Evolutionary conservation across 2,329 filamentous ascomycete genomes (phyloP).

Genomic region (Fusarium tanahbumbuense): DNA sequence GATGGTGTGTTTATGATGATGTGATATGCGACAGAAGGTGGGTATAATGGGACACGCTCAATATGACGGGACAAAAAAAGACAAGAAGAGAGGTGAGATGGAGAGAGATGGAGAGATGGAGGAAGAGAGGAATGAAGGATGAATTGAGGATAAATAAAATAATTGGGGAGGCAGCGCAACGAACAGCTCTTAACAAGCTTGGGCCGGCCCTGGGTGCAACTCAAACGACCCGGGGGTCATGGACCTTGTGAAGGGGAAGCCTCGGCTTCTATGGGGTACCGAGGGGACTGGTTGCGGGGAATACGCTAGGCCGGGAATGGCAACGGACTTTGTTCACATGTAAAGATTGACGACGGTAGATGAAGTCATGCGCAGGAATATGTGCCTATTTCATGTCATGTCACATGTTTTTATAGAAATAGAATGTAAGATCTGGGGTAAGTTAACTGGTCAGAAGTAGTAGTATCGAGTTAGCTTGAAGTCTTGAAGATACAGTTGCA

Average conservation of each 20-base stretch:
- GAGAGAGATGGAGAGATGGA: not conserved
- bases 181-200: slow-evolving; percentile 46
- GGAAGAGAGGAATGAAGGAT: slow-evolving; percentile 9
- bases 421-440: slow-evolving; percentile 18
- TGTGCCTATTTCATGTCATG: slow-evolving; percentile 14
- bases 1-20: slow-evolving; percentile 48
- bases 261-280: slow-evolving; percentile 49
- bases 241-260: slow-evolving; percentile 45
- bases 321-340: slow-evolving; percentile 46
- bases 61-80: slow-evolving; percentile 20
- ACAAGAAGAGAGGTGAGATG: slow-evolving; percentile 8
- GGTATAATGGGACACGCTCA: slow-evolving; percentile 32
- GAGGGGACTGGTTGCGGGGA: slow-evolving; percentile 46
- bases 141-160: slow-evolving; percentile 6
- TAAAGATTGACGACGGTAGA: slow-evolving; percentile 33
- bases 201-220: slow-evolving; percentile 38
- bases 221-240: slow-evolving; percentile 24
- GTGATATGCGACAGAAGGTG: slow-evolving; percentile 11
- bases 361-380: slow-evolving; percentile 46
- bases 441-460: not conserved
- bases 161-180: slow-evolving; percentile 29
- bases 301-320: slow-evolving; percentile 44
- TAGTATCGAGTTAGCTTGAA: not conserved
- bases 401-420: slow-evolving; percentile 30
- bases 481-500: slow-evolving; percentile 1